phyloP scores from a whole-genome alignment of 129 eudicot genomes.

The Flaveria sonorensis region DNA sequence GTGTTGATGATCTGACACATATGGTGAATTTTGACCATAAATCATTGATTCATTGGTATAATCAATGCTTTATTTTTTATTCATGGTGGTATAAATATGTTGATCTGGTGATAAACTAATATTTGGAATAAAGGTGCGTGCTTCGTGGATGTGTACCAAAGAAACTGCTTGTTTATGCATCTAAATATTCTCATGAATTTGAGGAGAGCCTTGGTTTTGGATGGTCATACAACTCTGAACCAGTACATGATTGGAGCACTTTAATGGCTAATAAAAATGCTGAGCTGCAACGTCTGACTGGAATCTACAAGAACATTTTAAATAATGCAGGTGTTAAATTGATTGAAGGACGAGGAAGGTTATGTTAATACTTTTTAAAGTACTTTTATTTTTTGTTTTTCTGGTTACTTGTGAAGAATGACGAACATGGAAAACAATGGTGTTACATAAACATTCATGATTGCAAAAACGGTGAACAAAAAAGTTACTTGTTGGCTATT shows the following conservation, averaged over 20 bases:
- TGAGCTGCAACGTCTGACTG: conserved; percentile 90
- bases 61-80: conserved; percentile 17
- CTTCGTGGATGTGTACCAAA: conserved; percentile 99
- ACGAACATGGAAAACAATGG: neutral
- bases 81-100: conserved; percentile 2
- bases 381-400: neutral
- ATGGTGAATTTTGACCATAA: neutral
- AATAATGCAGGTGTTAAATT: conserved; percentile 80
- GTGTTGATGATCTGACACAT: conserved; percentile 17
- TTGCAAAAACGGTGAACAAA: neutral
- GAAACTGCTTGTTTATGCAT: conserved; percentile 91
- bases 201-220: conserved; percentile 98
- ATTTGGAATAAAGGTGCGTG: conserved; percentile 72
- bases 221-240: conserved; percentile 87
- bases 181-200: conserved; percentile 95
- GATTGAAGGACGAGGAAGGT: conserved; percentile 99
- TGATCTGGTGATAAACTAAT: conserved; percentile 28
- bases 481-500: neutral
- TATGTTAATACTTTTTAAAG: conserved; percentile 5
- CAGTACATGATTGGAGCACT: conserved; percentile 94
- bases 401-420: conserved; percentile 11
- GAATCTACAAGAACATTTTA: conserved; percentile 86
- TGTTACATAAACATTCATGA: neutral
- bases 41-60: conserved; percentile 7
- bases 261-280: conserved; percentile 96